Conservation (phyloP, 2,329 filamentous ascomycete genomes). For the Capronia coronata region DNA sequence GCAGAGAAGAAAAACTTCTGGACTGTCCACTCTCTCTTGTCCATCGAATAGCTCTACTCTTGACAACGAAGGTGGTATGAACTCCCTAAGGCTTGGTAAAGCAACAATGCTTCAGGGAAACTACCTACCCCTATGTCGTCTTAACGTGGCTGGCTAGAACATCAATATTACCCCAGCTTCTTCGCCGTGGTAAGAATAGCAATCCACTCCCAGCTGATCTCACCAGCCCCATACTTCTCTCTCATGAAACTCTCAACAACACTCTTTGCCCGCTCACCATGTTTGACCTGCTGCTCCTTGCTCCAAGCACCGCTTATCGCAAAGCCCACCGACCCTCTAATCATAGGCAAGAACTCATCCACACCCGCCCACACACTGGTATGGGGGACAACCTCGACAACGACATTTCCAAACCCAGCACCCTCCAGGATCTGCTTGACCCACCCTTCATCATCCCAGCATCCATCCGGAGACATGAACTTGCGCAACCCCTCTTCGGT, state of each 20-base stretch:
- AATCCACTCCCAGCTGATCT: slow-evolving; percentile 21
- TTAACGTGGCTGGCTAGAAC: no score
- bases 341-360: slow-evolving; percentile 4
- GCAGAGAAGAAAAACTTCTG: no score
- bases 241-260: slow-evolving; percentile 15
- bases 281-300: slow-evolving; percentile 14
- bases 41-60: no score
- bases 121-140: no score
- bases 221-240: slow-evolving; percentile 16
- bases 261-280: slow-evolving; percentile 5
- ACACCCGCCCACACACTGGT: slow-evolving; percentile 1
- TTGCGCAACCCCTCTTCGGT: slow-evolving; percentile 16
- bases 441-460: slow-evolving; percentile 12
- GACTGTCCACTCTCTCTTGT: no score
- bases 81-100: no score
- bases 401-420: slow-evolving; percentile 15
- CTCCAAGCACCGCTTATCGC: slow-evolving; percentile 10
- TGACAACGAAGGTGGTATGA: no score
- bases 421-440: background rate
- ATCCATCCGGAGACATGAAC: background rate
- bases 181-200: slow-evolving; percentile 32
- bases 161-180: slow-evolving; percentile 24
- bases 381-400: slow-evolving; percentile 4
- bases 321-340: slow-evolving; percentile 10
- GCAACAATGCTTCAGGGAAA: no score